Conservation (phyloP, 2,329 filamentous ascomycete species). For the Clarireedia paspali region DNA sequence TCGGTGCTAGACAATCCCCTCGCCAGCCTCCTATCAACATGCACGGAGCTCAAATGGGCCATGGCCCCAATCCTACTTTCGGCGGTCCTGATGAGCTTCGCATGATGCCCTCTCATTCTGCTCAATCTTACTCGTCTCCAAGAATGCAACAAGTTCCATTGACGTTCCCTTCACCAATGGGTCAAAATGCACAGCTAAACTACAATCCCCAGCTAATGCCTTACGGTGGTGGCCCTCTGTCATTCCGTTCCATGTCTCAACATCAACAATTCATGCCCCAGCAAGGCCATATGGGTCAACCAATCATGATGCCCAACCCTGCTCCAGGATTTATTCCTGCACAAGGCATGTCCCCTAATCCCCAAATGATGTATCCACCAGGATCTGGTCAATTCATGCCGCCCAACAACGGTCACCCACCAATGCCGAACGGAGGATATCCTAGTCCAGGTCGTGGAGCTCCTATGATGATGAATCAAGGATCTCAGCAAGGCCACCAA, state of each 20-base stretch:
- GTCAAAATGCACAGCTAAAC: slow-evolving; percentile 56
- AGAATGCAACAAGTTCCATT: slow-evolving; percentile 64
- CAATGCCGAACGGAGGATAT: slow-evolving; percentile 64
- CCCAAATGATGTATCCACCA: slow-evolving; percentile 82
- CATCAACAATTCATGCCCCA: slow-evolving; percentile 65
- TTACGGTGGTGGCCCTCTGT: slow-evolving; percentile 63
- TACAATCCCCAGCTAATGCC: slow-evolving; percentile 67
- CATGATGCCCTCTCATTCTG: slow-evolving; percentile 81
- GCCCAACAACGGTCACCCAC: slow-evolving; percentile 45
- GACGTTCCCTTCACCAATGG: slow-evolving; percentile 65
- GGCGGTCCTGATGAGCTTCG: slow-evolving; percentile 72
- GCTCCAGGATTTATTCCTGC: slow-evolving; percentile 66
- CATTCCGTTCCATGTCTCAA: slow-evolving; percentile 65
- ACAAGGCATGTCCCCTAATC: slow-evolving; percentile 62
- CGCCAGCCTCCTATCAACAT: slow-evolving; percentile 74
- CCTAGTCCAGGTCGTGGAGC: slow-evolving; percentile 79
- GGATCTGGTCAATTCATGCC: slow-evolving; percentile 57
- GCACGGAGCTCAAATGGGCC: slow-evolving; percentile 64
- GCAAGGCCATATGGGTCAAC: slow-evolving; percentile 60
- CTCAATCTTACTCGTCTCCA: slow-evolving; percentile 80
- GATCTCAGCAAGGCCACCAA: slow-evolving; percentile 81
- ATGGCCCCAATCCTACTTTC: slow-evolving; percentile 56
- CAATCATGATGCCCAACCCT: slow-evolving; percentile 77
- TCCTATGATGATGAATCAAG: slow-evolving; percentile 90
- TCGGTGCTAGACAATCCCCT: slow-evolving; percentile 61